These are phyloP conservation scores for Hanseniaspora lachancei DNA, from an alignment of 805 yeast species.

Conservation along the genomic window DNA sequence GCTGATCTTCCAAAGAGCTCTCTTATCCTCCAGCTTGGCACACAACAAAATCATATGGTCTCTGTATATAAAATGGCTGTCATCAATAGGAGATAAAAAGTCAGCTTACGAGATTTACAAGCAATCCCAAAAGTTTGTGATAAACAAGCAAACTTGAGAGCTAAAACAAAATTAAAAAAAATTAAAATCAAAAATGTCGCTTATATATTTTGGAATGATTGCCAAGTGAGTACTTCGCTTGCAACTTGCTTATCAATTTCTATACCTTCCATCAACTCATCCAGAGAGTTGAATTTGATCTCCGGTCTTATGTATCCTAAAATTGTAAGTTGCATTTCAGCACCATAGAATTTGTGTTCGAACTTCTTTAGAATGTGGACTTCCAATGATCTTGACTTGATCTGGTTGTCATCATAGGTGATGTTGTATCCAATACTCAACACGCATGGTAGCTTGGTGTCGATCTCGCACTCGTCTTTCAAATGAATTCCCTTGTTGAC, in stretches of 20 bases:
- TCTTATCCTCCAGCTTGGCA: slow-evolving; percentile 20
- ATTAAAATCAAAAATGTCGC: neutral
- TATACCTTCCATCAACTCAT: slow-evolving; percentile 76
- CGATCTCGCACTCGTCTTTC: slow-evolving; percentile 26
- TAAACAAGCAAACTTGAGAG: neutral
- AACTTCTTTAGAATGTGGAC: slow-evolving; percentile 74
- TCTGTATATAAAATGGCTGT: slow-evolving; percentile 24
- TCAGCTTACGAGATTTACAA: slow-evolving; percentile 15
- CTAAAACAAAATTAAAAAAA: too few relatives aligned
- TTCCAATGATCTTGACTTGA: slow-evolving; percentile 64
- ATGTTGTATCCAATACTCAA: slow-evolving; percentile 96
- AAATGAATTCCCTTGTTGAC: slow-evolving; percentile 52
- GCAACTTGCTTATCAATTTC: slow-evolving; percentile 67
- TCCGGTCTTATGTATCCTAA: slow-evolving; percentile 90
- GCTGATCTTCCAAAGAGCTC: slow-evolving; percentile 25
- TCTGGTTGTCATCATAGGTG: slow-evolving; percentile 48
- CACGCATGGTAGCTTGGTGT: slow-evolving; percentile 60
- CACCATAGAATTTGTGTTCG: slow-evolving; percentile 63
- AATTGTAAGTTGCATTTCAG: slow-evolving; percentile 50
- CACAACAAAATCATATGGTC: slow-evolving; percentile 25
- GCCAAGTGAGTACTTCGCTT: slow-evolving; percentile 16
- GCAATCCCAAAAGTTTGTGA: neutral
- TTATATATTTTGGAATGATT: neutral
- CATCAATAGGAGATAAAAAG: slow-evolving; percentile 13
- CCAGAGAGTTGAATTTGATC: slow-evolving; percentile 66